A percentile compares a stretch with the other conserved stretches of the same genome.
These are phyloP conservation scores for Aspergillus persii DNA, from an alignment of 2,329 filamentous ascomycete genomes.

Conservation along the genomic window DNA sequence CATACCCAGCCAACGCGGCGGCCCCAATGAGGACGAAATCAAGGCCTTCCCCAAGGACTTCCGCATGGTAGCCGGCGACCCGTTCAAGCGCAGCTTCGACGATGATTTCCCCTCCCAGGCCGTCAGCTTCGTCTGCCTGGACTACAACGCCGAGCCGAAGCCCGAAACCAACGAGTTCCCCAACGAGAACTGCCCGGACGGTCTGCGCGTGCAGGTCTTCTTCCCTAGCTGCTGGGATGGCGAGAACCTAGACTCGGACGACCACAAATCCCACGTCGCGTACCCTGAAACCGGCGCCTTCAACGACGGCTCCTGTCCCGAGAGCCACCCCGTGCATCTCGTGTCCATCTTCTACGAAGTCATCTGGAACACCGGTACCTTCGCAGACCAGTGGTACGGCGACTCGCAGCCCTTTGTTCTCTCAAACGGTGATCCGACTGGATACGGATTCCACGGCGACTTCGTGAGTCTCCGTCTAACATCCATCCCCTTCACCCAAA, in stretches of 20 bases:
- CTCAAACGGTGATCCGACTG: constrained; percentile 7
- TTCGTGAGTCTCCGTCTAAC: background rate
- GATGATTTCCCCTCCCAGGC: background rate
- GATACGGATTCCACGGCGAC: constrained; percentile 8
- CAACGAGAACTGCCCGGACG: constrained; percentile 23
- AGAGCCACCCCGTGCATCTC: constrained; percentile 48
- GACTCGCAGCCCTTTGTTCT: constrained; percentile 4
- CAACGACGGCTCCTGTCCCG: constrained; percentile 22
- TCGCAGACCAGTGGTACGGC: constrained; percentile 48
- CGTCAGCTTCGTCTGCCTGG: constrained; percentile 4
- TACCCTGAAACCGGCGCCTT: constrained; percentile 17
- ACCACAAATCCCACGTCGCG: constrained; percentile 31
- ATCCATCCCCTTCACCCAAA: too few relatives aligned
- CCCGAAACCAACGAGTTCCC: constrained; percentile 17
- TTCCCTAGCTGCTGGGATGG: constrained; percentile 35
- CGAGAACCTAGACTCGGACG: constrained; percentile 25
- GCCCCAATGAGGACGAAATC: constrained; percentile 60
- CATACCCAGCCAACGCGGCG: constrained; percentile 15
- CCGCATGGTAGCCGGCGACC: constrained; percentile 68
- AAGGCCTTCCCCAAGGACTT: constrained; percentile 68
- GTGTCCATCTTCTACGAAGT: constrained; percentile 61
- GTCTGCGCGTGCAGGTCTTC: constrained; percentile 35
- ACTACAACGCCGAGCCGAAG: constrained; percentile 6
- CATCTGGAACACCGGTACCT: constrained; percentile 52
- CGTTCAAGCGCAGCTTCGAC: constrained; percentile 52